Percentiles rank a stretch among this genome's conserved stretches.
Conservation (phyloP, 1,139 yeast species). For the Diutina ranongensis region DNA sequence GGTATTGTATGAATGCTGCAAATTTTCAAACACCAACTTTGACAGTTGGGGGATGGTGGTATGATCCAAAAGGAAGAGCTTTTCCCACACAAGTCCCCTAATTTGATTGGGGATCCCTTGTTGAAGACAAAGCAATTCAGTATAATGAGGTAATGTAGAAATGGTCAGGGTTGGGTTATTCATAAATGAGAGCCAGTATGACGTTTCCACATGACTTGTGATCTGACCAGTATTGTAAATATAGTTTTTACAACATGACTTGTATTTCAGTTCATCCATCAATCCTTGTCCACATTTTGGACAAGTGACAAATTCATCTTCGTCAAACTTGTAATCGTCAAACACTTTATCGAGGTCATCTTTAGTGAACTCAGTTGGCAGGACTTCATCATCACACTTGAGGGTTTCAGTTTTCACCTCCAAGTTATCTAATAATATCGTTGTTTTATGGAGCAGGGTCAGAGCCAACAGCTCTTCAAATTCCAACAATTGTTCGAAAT, state of each 20-base stretch:
- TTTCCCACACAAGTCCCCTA: constrained; percentile 27
- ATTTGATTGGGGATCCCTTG: constrained; percentile 32
- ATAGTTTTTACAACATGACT: constrained; percentile 15
- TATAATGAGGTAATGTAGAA: constrained; percentile 35
- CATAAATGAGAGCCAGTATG: constrained; percentile 36
- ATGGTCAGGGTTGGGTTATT: constrained; percentile 35
- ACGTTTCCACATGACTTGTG: constrained; percentile 22
- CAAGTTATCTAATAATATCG: constrained; percentile 20
- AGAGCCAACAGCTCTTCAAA: constrained; percentile 29
- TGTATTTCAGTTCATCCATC: constrained; percentile 8
- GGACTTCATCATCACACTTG: constrained; percentile 12
- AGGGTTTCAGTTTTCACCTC: constrained; percentile 22
- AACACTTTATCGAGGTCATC: constrained; percentile 8
- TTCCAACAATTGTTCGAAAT: constrained; percentile 25
- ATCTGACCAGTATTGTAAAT: constrained; percentile 12
- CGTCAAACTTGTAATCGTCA: constrained; percentile 16
- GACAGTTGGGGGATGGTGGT: constrained; percentile 26
- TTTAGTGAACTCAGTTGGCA: constrained; percentile 9
- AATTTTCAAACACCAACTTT: constrained; percentile 24
- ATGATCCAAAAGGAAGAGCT: constrained; percentile 19
- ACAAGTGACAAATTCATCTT: constrained; percentile 30
- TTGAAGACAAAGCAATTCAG: constrained; percentile 28
- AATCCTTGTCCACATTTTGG: constrained; percentile 17
- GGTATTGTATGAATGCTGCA: constrained; percentile 32
- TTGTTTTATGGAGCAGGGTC: constrained; percentile 11